Evolutionary conservation across 2,329 filamentous ascomycete species (phyloP), one percentile per base, ranked within the genome.

Genomic region (Fusarium pseudoanthophilum): DNA sequence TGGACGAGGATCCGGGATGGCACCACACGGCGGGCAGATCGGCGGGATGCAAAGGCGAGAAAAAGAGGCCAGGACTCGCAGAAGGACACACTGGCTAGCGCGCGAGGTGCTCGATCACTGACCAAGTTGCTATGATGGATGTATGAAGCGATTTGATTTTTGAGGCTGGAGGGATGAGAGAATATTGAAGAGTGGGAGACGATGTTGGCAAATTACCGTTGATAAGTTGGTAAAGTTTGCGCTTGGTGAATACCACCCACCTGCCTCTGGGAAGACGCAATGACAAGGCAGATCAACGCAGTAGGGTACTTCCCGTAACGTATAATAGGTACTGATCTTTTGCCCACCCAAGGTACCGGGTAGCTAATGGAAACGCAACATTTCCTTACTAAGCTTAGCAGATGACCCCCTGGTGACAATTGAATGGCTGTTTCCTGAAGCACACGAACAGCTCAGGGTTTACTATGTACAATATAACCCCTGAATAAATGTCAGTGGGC

Each of bases 271-370:
- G 21, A 57, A 63, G 67, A 73, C 63, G 71, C 65, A 61, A 57
- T 64, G 69, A 56, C 77, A 78, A 67, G 76, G 76, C 69, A 71
- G 66, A 74, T 73, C 70, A 67, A 71, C 72, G 69, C 61, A 74
- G 64, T 64, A 74, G 72, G 67, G 69, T 71, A 65, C 73, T 46
- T 74, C 26, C 36, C 15, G 36, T 49, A 49, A 30, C 21, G 60
- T 32, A 36, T 18, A 24, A 13, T 43, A 26, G 26, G 26, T 26
- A 49, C 40, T 48, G 65, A 67, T 65, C 60, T 62, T 57, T 46
- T 24, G 20, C 20, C 14, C 24, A 37, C 18, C 18, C 20, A 28
- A 21, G 24, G 51, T 55, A 40, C 51, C 20, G 26, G 14, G 51
- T 37, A 67, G 39, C 53, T 63, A 64, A 69, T 60, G 21, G 26